Evolutionary conservation across 306 rosid genomes (phyloP).

Genomic region (Acacia acuminata): DNA sequence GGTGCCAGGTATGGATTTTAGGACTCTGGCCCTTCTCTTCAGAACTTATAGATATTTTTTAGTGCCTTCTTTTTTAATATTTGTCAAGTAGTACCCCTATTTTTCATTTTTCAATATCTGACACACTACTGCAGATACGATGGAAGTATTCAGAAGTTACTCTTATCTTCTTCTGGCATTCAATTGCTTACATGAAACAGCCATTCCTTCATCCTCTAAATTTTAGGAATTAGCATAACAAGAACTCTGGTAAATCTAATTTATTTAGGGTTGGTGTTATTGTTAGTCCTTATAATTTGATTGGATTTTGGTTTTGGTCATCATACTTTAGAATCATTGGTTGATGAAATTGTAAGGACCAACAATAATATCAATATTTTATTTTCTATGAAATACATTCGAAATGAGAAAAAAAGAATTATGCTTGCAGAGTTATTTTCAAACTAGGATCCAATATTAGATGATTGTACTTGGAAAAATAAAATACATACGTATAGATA

Average conservation of each 20-base stretch:
- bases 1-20: slow-evolving; percentile 45
- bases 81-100: slow-evolving; percentile 12
- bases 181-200: not conserved
- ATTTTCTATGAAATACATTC: not conserved
- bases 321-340: too few species aligned
- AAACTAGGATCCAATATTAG: not conserved
- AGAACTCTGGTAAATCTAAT: not conserved
- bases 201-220: not conserved
- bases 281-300: too few species aligned
- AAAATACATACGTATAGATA: not conserved
- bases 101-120: not conserved
- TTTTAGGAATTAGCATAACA: not conserved
- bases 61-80: slow-evolving; percentile 13
- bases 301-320: too few species aligned
- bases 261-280: too few species aligned
- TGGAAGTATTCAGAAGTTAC: not conserved
- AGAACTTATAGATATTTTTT: slow-evolving; percentile 8
- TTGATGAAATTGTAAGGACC: too few species aligned
- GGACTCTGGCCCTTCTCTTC: slow-evolving; percentile 29
- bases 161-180: not conserved
- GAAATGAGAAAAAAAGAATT: not conserved
- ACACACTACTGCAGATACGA: not conserved
- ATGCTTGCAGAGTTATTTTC: not conserved
- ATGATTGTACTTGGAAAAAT: not conserved
- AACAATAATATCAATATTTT: too few species aligned